Conservation (phyloP, 1,284 basidiomycete species). For the Athelia psychrophila region DNA sequence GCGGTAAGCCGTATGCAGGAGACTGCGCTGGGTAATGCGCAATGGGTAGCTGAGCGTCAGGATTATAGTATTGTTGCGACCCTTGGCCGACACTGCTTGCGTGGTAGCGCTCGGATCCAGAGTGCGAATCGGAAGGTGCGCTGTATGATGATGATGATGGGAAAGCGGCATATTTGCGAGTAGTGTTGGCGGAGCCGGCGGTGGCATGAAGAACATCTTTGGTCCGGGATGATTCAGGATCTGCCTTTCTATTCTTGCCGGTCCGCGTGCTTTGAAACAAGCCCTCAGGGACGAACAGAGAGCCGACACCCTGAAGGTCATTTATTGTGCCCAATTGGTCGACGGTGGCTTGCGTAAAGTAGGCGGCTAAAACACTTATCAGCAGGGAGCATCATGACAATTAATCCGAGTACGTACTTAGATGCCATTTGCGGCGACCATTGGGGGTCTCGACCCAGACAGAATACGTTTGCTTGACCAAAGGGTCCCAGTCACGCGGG, state of each 20-base stretch:
- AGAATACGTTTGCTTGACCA: constrained; percentile 79
- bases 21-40: constrained; percentile 24
- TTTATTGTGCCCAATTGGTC: constrained; percentile 65
- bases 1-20: constrained; percentile 23
- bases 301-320: constrained; percentile 49
- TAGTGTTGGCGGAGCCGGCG: constrained; percentile 20
- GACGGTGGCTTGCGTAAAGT: constrained; percentile 71
- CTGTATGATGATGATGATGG: constrained; percentile 40
- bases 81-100: constrained; percentile 17
- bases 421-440: constrained; percentile 73
- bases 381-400: constrained; percentile 11
- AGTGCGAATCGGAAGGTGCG: constrained; percentile 5
- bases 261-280: constrained; percentile 63
- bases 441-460: constrained; percentile 63
- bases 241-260: constrained; percentile 40
- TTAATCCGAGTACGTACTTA: constrained; percentile 45
- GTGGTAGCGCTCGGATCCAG: constrained; percentile 13
- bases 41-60: constrained; percentile 14
- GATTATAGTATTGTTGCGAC: constrained; percentile 14
- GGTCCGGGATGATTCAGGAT: constrained; percentile 11
- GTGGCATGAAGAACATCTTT: constrained; percentile 25
- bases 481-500: constrained; percentile 64
- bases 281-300: constrained; percentile 54
- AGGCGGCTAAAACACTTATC: constrained; percentile 50
- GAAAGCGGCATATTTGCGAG: constrained; percentile 57